These are phyloP conservation scores for Ustulina deusta DNA, from an alignment of 2,329 filamentous ascomycete species.

Conservation along the genomic window DNA sequence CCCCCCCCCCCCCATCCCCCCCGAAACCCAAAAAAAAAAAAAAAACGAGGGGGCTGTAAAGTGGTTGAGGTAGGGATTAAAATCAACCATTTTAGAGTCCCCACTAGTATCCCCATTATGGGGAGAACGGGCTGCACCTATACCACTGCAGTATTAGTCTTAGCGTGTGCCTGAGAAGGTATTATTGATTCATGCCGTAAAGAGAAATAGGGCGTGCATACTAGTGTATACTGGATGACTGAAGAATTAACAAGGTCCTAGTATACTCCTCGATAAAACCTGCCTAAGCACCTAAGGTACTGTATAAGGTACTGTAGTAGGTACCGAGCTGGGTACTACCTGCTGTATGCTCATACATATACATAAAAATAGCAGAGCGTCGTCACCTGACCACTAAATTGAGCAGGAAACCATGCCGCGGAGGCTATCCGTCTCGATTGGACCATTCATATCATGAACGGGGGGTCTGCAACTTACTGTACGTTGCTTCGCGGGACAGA, in stretches of 20 bases:
- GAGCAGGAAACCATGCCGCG: conserved; percentile 31
- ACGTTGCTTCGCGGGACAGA: conserved; percentile 2
- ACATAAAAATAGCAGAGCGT: conserved; percentile 33
- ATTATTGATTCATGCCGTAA: not conserved
- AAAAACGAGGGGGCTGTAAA: conserved; percentile 25
- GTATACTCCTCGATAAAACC: not conserved
- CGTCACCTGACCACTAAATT: conserved; percentile 34
- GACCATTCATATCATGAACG: conserved; percentile 12
- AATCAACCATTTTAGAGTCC: not conserved
- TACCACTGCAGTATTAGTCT: not conserved
- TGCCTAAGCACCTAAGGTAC: not conserved
- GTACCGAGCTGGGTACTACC: not conserved
- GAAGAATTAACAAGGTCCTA: not conserved
- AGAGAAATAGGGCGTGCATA: not conserved
- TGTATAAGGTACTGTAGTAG: not conserved
- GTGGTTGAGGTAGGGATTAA: not conserved
- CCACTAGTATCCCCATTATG: conserved; percentile 1
- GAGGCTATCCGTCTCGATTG: conserved; percentile 26
- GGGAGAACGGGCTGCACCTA: not conserved
- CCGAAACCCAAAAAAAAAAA: not conserved
- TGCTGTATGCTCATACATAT: conserved; percentile 9
- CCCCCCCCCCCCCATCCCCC: too few relatives aligned
- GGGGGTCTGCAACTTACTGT: conserved; percentile 7
- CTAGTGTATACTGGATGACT: not conserved
- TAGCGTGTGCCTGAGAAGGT: not conserved